A percentile compares a stretch with the other conserved stretches of the same genome.
phyloP scores from a whole-genome alignment of 257 asterid species.

The Solanum tacnaense region DNA sequence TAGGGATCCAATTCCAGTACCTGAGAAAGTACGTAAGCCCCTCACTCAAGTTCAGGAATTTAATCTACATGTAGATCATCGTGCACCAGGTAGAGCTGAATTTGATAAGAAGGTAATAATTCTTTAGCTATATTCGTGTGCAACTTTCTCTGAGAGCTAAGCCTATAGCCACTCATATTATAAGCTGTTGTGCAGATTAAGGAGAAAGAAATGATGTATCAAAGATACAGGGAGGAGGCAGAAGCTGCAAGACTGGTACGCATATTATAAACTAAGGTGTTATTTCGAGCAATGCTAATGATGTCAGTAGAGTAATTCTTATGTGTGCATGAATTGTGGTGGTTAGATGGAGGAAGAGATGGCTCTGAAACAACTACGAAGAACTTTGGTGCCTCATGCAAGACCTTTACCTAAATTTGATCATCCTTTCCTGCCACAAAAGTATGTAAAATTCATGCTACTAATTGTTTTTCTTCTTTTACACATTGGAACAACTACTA shows the following conservation, averaged over 20 bases:
- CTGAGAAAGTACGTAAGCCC: constrained; percentile 65
- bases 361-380: constrained; percentile 76
- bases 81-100: constrained; percentile 77
- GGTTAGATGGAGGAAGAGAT: constrained; percentile 88
- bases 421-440: constrained; percentile 77
- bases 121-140: background rate
- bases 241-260: constrained; percentile 76
- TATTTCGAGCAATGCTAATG: background rate
- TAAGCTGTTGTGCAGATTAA: constrained; percentile 38
- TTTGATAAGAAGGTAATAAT: constrained; percentile 70
- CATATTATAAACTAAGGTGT: background rate
- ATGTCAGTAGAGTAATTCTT: background rate
- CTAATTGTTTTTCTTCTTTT: background rate
- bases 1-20: constrained; percentile 94
- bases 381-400: constrained; percentile 82
- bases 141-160: background rate
- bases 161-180: constrained; percentile 2
- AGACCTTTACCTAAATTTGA: constrained; percentile 72
- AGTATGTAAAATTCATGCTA: constrained; percentile 20
- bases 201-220: constrained; percentile 76
- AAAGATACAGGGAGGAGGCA: constrained; percentile 85
- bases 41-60: constrained; percentile 82
- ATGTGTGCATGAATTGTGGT: background rate
- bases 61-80: constrained; percentile 53
- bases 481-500: background rate